Evolutionary conservation across 257 asterid species (phyloP).

Genomic region (Hygrophila difformis): DNA sequence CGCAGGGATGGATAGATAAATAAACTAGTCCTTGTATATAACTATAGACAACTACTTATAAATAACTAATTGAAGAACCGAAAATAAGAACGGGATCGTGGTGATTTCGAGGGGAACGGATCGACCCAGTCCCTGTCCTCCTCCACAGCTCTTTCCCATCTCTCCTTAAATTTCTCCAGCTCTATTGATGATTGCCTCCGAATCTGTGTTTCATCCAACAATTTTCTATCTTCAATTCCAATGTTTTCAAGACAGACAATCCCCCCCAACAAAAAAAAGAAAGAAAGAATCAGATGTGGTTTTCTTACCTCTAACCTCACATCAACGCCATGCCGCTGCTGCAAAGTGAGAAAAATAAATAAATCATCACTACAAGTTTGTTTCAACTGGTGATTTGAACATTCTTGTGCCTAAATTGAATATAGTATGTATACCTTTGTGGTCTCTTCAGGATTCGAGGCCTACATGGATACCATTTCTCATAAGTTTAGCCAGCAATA

Average conservation of each 20-base stretch:
- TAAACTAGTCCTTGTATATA: too few species aligned
- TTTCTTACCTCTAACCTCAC: conserved; percentile 76
- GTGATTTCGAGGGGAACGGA: conserved; percentile 35
- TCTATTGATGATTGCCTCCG: conserved; percentile 77
- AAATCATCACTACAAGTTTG: too few species aligned
- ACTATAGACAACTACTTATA: too few species aligned
- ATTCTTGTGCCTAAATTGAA: too few species aligned
- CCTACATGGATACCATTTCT: conserved; percentile 43
- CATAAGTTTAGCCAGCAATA: too few species aligned
- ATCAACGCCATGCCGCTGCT: conserved; percentile 56
- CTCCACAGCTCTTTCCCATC: conserved; percentile 78
- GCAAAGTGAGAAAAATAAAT: conserved; percentile 11
- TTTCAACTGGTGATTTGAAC: too few species aligned
- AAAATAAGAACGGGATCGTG: neutral
- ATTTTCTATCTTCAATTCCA: too few species aligned
- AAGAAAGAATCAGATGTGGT: neutral
- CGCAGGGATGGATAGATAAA: too few species aligned
- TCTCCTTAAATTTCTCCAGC: conserved; percentile 60
- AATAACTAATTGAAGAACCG: too few species aligned
- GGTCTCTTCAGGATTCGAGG: conserved; percentile 23
- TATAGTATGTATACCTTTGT: conserved; percentile 59
- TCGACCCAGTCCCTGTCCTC: conserved; percentile 73
- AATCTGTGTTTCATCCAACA: conserved; percentile 37
- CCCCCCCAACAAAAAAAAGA: too few species aligned
- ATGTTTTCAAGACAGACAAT: too few species aligned